phyloP scores from a whole-genome alignment of 495 filamentous ascomycete species.

The Annulohypoxylon bovei region DNA sequence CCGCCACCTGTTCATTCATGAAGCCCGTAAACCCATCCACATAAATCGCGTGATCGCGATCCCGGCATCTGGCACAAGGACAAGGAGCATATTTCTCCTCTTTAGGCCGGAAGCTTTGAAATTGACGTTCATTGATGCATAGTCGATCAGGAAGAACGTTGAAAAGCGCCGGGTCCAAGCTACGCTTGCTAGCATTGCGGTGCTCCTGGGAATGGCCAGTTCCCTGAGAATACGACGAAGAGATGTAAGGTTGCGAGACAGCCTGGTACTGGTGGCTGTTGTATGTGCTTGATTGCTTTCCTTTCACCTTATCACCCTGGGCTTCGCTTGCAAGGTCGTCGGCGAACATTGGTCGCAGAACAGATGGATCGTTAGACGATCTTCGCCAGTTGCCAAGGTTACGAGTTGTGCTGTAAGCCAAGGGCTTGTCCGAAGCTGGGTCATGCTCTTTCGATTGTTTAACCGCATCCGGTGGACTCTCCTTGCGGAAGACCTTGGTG shows the following conservation, averaged over 20 bases:
- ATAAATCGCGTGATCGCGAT: constrained; percentile 14
- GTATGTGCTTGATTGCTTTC: no score
- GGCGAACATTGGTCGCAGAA: no score
- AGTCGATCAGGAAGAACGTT: background rate
- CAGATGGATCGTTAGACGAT: no score
- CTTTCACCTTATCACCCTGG: no score
- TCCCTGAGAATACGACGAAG: no score
- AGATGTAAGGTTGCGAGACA: no score
- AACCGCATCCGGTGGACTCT: background rate
- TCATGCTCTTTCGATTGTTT: background rate
- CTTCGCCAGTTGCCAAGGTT: no score
- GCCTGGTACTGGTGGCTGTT: no score
- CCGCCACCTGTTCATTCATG: background rate
- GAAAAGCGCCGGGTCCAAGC: no score
- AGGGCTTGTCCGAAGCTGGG: background rate
- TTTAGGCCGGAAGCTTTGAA: background rate
- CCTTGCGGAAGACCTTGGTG: background rate
- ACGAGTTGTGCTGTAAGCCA: background rate
- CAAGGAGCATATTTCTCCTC: constrained; percentile 29
- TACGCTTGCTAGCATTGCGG: no score
- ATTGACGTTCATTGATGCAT: constrained; percentile 13
- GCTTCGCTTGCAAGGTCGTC: no score
- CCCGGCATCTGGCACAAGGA: constrained; percentile 3
- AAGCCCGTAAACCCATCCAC: background rate
- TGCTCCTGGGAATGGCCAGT: no score